Evolutionary conservation across 2,329 filamentous ascomycete genomes (phyloP).

Genomic region (Fusarium buxicola): DNA sequence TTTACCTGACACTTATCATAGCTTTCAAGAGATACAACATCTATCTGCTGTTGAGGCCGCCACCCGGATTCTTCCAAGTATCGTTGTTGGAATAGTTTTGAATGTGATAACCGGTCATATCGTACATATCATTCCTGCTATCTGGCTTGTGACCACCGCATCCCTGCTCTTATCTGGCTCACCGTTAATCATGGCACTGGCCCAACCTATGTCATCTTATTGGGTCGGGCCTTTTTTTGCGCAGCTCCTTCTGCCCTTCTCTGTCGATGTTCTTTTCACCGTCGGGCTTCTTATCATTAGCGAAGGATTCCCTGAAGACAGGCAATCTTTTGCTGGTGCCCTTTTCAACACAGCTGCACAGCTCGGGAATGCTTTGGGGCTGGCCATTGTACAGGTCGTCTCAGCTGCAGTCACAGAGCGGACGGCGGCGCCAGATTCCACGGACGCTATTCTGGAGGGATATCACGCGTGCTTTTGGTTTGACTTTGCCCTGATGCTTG

Average conservation of each 20-base stretch:
- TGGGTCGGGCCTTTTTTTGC: slow-evolving; percentile 2
- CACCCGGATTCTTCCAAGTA: slow-evolving; percentile 4
- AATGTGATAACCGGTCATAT: slow-evolving; percentile 2
- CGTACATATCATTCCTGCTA: neutral
- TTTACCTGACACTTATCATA: neutral
- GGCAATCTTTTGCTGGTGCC: neutral
- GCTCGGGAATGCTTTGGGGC: slow-evolving; percentile 5
- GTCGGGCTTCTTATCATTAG: slow-evolving; percentile 1
- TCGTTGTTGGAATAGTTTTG: neutral
- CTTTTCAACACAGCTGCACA: slow-evolving; percentile 4
- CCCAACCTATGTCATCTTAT: neutral
- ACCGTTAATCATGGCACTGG: neutral
- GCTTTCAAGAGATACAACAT: slow-evolving; percentile 4
- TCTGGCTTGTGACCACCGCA: slow-evolving; percentile 1
- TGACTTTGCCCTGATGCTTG: neutral
- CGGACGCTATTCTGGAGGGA: neutral
- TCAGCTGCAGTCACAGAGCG: neutral
- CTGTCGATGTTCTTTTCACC: slow-evolving; percentile 5
- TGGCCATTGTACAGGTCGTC: slow-evolving; percentile 3
- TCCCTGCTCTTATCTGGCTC: slow-evolving; percentile 1
- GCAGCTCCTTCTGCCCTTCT: slow-evolving; percentile 6
- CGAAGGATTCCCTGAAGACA: neutral
- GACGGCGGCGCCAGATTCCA: neutral
- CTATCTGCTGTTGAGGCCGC: neutral
- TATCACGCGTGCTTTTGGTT: neutral